Conservation (phyloP, 176 grass and related monocot genomes). For the Thalia dealbata region DNA sequence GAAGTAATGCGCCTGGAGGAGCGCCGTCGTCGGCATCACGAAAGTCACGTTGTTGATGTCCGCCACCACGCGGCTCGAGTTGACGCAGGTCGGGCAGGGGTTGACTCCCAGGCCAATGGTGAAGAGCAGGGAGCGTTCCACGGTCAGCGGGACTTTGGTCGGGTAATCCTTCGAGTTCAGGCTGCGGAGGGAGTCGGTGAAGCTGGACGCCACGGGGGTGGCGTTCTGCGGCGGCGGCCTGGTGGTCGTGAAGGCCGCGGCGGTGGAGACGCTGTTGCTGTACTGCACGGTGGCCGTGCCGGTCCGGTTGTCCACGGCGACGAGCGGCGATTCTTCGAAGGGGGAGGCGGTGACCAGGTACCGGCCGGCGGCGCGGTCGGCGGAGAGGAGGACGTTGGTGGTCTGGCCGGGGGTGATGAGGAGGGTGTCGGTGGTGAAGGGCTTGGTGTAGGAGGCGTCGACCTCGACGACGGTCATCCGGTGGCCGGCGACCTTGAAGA, state of each 20-base stretch:
- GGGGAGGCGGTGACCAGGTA: conserved; percentile 17
- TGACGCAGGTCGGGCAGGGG: conserved; percentile 8
- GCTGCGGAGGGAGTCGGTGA: conserved; percentile 3
- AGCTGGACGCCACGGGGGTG: conserved; percentile 1
- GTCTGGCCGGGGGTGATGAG: conserved; percentile 17
- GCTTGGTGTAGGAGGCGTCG: conserved; percentile 14
- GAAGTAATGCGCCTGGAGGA: conserved; percentile 16
- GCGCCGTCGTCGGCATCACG: conserved; percentile 13
- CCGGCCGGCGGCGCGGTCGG: conserved; percentile 2
- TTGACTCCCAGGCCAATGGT: conserved; percentile 1
- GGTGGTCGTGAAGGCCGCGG: background rate
- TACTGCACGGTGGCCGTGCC: conserved; percentile 14
- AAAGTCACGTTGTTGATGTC: conserved; percentile 13
- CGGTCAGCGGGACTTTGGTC: background rate
- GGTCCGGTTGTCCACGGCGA: conserved; percentile 12
- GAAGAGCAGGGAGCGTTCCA: background rate
- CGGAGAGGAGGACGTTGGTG: conserved; percentile 18
- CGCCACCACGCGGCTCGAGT: conserved; percentile 3
- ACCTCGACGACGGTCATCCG: conserved; percentile 20
- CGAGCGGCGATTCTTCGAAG: conserved; percentile 8
- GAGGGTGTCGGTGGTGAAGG: conserved; percentile 15
- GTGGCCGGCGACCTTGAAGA: conserved; percentile 22
- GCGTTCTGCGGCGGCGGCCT: background rate
- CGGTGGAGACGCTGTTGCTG: background rate
- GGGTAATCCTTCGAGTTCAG: background rate